phyloP scores from a whole-genome alignment of 2,329 filamentous ascomycete genomes.

The Erysiphe pulchra region DNA sequence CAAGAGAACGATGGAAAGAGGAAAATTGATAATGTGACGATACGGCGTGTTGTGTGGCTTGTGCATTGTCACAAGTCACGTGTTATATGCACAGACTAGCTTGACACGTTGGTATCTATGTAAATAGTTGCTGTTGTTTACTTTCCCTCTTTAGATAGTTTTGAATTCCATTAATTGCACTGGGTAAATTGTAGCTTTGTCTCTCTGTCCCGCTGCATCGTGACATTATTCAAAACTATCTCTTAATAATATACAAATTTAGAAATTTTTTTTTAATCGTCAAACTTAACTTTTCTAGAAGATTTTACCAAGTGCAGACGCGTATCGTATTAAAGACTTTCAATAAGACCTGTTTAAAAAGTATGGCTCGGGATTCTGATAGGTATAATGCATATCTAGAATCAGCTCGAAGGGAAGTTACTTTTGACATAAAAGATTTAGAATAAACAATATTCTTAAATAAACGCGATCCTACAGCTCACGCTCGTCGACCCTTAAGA shows the following conservation, averaged over 20 bases:
- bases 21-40: too few species aligned
- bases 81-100: not conserved
- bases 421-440: not conserved
- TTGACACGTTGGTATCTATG: not conserved
- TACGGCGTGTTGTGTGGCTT: not conserved
- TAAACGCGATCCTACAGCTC: not conserved
- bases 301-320: not conserved
- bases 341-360: not conserved
- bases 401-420: not conserved
- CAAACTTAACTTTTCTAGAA: not conserved
- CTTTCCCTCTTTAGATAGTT: not conserved
- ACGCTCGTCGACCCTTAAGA: not conserved
- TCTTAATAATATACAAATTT: not conserved
- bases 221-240: not conserved
- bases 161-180: not conserved
- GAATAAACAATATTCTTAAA: not conserved
- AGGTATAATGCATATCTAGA: not conserved
- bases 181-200: not conserved
- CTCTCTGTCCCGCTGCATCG: not conserved
- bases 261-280: not conserved
- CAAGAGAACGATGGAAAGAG: too few species aligned
- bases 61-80: not conserved
- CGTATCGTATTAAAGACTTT: too few species aligned
- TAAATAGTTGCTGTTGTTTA: not conserved
- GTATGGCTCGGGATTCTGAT: not conserved